Evolutionary conservation across 2,329 filamentous ascomycete species (phyloP).

Genomic region (Colletotrichum tofieldiae): DNA sequence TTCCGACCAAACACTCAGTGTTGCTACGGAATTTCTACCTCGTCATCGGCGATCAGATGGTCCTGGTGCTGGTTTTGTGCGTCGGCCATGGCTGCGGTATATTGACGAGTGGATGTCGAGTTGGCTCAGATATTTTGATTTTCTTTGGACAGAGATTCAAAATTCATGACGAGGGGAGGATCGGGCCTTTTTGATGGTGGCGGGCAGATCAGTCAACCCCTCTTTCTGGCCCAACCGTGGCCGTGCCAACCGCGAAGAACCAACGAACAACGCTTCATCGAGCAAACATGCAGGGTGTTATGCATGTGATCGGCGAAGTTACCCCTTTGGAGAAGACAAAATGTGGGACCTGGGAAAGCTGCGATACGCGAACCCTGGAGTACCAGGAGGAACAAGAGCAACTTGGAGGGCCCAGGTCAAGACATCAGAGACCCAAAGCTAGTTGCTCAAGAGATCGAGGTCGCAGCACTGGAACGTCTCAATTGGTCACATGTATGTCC

Average conservation of each 20-base stretch:
- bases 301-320: conserved; percentile 1
- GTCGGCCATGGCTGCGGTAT: background rate
- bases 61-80: background rate
- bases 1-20: background rate
- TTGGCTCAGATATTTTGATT: background rate
- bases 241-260: background rate
- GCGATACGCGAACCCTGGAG: background rate
- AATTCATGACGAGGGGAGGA: background rate
- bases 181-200: background rate
- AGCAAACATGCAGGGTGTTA: conserved; percentile 3
- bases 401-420: background rate
- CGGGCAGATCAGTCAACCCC: background rate
- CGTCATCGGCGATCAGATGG: background rate
- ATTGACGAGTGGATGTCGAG: background rate
- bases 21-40: background rate
- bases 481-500: too few species aligned
- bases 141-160: background rate
- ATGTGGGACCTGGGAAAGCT: background rate
- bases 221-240: background rate
- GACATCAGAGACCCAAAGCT: background rate
- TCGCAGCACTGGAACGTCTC: too few species aligned
- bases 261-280: conserved; percentile 3
- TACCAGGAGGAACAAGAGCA: background rate
- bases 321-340: background rate
- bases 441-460: background rate